A percentile compares a stretch with the other conserved stretches of the same genome.
These are phyloP conservation scores for Epichloe sp. DNA, from an alignment of 2,329 filamentous ascomycete species.

Conservation along the genomic window DNA sequence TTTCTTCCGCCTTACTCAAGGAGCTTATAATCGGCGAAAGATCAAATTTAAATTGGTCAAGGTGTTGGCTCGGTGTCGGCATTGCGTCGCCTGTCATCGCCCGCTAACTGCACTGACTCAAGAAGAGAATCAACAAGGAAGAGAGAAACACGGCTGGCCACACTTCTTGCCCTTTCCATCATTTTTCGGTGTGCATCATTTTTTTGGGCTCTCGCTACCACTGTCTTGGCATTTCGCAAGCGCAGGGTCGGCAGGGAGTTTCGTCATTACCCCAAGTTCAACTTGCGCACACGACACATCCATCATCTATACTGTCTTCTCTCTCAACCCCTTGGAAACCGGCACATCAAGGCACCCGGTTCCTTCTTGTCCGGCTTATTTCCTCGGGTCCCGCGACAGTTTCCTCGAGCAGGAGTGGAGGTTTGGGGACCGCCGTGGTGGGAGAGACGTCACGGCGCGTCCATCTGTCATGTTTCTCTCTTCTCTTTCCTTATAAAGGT, in stretches of 20 bases:
- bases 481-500: not conserved
- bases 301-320: slow-evolving; percentile 48
- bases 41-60: not conserved
- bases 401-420: slow-evolving; percentile 19
- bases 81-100: not conserved
- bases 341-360: not conserved
- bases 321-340: slow-evolving; percentile 34
- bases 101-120: not conserved
- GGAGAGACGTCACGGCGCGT: slow-evolving; percentile 47
- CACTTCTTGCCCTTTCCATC: slow-evolving; percentile 1
- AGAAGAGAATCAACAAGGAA: not conserved
- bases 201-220: not conserved
- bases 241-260: slow-evolving; percentile 8
- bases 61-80: not conserved
- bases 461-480: slow-evolving; percentile 8
- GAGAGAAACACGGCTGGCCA: slow-evolving; percentile 4
- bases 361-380: not conserved
- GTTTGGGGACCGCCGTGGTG: slow-evolving; percentile 32
- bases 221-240: not conserved
- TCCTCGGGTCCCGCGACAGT: slow-evolving; percentile 33
- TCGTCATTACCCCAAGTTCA: slow-evolving; percentile 8
- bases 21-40: no score
- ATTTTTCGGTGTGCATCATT: not conserved
- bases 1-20: not conserved
- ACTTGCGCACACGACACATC: not conserved